Evolutionary conservation across 2,329 filamentous ascomycete genomes (phyloP).

Genomic region (Talaromyces pinophilus): DNA sequence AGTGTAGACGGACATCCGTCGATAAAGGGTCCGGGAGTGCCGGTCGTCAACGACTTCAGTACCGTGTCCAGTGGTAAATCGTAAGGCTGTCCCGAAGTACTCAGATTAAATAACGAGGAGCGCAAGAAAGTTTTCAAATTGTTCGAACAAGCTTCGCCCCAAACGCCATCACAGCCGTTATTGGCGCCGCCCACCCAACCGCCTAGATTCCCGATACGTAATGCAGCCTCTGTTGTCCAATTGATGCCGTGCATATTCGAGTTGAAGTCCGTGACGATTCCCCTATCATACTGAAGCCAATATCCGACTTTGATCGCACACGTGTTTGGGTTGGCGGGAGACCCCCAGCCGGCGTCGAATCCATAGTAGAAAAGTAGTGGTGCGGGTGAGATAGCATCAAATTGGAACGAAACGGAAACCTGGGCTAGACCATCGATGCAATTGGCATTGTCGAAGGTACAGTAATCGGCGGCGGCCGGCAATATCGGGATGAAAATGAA

Average conservation of each 20-base stretch:
- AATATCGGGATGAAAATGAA: neutral
- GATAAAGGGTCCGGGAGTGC: conserved; percentile 27
- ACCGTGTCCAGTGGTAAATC: conserved; percentile 34
- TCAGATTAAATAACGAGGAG: conserved; percentile 32
- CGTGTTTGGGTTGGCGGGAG: conserved; percentile 25
- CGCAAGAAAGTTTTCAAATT: conserved; percentile 36
- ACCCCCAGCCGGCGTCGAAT: conserved; percentile 33
- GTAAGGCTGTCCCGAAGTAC: conserved; percentile 32
- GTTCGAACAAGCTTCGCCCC: conserved; percentile 36
- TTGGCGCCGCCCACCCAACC: conserved; percentile 37
- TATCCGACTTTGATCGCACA: conserved; percentile 39
- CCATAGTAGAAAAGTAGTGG: conserved; percentile 39
- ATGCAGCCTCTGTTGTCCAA: conserved; percentile 39
- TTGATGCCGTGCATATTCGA: conserved; percentile 31
- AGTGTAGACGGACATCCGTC: conserved; percentile 34
- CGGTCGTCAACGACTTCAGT: conserved; percentile 31
- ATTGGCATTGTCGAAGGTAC: conserved; percentile 37
- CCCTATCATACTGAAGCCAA: conserved; percentile 39
- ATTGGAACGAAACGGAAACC: conserved; percentile 36
- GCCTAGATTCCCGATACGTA: conserved; percentile 41
- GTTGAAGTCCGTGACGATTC: conserved; percentile 29
- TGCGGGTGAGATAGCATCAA: conserved; percentile 38
- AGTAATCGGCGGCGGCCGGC: conserved; percentile 23
- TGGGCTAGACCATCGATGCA: conserved; percentile 44
- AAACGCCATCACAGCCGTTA: conserved; percentile 43